Percentiles rank a stretch among this genome's conserved stretches.
phyloP scores from a whole-genome alignment of 805 yeast species.

The Cyberlindnera lachancei region DNA sequence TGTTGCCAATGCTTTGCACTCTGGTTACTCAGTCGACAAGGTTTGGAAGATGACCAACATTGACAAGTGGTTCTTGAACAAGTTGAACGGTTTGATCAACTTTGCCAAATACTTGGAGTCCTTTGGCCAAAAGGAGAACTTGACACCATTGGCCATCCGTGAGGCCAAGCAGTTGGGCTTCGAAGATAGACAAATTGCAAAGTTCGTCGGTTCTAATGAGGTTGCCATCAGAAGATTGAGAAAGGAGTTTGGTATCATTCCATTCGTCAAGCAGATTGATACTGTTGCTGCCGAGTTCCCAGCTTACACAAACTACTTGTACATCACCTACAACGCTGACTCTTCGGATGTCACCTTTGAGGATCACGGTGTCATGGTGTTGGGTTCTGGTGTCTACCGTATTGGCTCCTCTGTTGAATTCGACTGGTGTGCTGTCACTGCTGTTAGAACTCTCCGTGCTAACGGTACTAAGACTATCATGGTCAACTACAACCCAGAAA shows the following conservation, averaged over 20 bases:
- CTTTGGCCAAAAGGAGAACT: constrained; percentile 43
- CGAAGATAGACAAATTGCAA: constrained; percentile 94
- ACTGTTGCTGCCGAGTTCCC: constrained; percentile 99
- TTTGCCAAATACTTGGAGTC: constrained; percentile 59
- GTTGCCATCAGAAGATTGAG: constrained; percentile 86
- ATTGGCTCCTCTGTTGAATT: constrained; percentile 98
- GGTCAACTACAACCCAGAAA: constrained; percentile 98
- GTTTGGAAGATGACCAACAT: constrained; percentile 87
- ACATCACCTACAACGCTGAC: constrained; percentile 91
- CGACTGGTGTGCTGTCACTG: constrained; percentile 99
- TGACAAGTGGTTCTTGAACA: constrained; percentile 94
- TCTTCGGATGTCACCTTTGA: constrained; percentile 80
- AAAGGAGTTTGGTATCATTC: constrained; percentile 77
- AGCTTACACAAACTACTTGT: constrained; percentile 88
- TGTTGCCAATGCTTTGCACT: constrained; percentile 85
- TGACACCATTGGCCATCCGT: constrained; percentile 57
- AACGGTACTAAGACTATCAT: constrained; percentile 85
- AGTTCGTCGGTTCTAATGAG: constrained; percentile 81
- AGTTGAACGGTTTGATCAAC: constrained; percentile 65
- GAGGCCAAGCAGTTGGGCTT: constrained; percentile 96
- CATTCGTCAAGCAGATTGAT: constrained; percentile 94
- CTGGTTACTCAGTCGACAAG: constrained; percentile 85
- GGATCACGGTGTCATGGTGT: constrained; percentile 90
- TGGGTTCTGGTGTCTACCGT: constrained; percentile 98
- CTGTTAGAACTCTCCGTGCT: constrained; percentile 87